Conservation (phyloP, 2,329 filamentous ascomycete genomes). For the Penicillium carneum region DNA sequence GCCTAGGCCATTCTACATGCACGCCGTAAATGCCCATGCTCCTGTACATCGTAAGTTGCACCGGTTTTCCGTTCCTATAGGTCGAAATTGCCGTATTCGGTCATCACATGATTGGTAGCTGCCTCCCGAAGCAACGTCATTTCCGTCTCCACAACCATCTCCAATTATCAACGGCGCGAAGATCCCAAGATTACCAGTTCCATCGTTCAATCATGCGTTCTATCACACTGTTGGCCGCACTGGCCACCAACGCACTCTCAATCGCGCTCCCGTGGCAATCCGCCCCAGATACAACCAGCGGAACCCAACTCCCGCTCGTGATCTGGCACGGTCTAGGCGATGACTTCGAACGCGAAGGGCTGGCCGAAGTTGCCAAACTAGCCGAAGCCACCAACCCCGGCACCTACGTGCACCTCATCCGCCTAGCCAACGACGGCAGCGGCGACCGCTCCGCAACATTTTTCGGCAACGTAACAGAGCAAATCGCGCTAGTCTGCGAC, state of each 20-base stretch:
- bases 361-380: conserved; percentile 74
- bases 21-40: not conserved
- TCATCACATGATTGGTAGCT: conserved; percentile 27
- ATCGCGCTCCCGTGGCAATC: conserved; percentile 26
- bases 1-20: not conserved
- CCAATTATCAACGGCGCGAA: conserved; percentile 11
- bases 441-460: conserved; percentile 84
- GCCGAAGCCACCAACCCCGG: conserved; percentile 77
- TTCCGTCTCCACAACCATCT: conserved; percentile 5
- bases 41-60: not conserved
- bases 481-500: conserved; percentile 78
- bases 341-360: conserved; percentile 75
- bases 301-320: conserved; percentile 76
- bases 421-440: conserved; percentile 69
- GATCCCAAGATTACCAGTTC: not conserved
- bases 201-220: conserved; percentile 21
- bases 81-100: not conserved
- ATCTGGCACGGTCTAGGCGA: conserved; percentile 88
- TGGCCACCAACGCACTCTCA: conserved; percentile 28
- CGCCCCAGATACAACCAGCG: conserved; percentile 35
- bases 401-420: conserved; percentile 82
- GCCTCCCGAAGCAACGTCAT: conserved; percentile 13
- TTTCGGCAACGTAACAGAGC: conserved; percentile 84
- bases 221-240: conserved; percentile 28
- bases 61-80: not conserved